phyloP scores from a whole-genome alignment of 1,284 basidiomycete species.

The Trichosporon sp. region DNA sequence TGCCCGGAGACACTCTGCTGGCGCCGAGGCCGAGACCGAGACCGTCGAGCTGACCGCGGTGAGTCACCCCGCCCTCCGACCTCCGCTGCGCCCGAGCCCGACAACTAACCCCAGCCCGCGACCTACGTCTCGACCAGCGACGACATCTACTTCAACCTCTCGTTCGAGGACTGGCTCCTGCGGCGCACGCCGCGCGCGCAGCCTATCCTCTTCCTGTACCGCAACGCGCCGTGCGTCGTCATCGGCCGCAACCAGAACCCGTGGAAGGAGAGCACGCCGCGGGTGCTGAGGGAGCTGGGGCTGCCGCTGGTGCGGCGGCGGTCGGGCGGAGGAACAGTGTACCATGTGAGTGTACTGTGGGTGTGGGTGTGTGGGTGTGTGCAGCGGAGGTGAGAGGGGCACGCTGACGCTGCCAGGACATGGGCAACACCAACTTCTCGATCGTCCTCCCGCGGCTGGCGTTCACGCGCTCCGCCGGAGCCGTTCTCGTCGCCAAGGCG shows the following conservation, averaged over 20 bases:
- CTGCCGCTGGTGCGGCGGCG: slow-evolving; percentile 79
- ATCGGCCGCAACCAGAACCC: slow-evolving; percentile 95
- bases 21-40: background rate
- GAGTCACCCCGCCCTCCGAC: background rate
- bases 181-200: slow-evolving; percentile 62
- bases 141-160: slow-evolving; percentile 88
- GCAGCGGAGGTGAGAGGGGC: background rate
- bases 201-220: slow-evolving; percentile 81
- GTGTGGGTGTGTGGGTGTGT: too few species aligned
- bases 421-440: slow-evolving; percentile 96
- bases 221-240: slow-evolving; percentile 84
- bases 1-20: background rate
- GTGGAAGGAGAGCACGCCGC: slow-evolving; percentile 90
- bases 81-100: background rate
- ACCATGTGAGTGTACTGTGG: slow-evolving; percentile 69
- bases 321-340: slow-evolving; percentile 97
- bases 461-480: slow-evolving; percentile 78
- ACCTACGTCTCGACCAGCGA: slow-evolving; percentile 77
- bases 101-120: slow-evolving; percentile 29
- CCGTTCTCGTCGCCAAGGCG: slow-evolving; percentile 71
- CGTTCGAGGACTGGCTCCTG: slow-evolving; percentile 91
- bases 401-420: slow-evolving; percentile 61
- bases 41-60: slow-evolving; percentile 8
- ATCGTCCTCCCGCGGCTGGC: slow-evolving; percentile 76
- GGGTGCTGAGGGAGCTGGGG: slow-evolving; percentile 53